Evolutionary conservation across 192 early-diverging fungal species (phyloP), one percentile per base, ranked within the genome.

Genomic region (Endogone sp.): DNA sequence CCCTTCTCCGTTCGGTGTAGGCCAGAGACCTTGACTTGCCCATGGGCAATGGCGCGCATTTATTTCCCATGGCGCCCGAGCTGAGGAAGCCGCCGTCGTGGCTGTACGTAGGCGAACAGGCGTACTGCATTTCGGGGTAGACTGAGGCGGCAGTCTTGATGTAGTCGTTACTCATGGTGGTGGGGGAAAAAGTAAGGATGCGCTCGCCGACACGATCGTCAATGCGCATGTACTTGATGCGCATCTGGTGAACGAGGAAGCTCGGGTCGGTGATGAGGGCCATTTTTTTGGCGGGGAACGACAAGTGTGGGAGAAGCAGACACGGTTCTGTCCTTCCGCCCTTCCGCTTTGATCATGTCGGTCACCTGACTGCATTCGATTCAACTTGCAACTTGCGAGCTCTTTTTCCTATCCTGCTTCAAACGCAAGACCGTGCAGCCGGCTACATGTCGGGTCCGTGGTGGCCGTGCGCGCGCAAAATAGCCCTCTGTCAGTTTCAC

Each of bases 181-280:
- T 77, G 2, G 83, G 64, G 64, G 79, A 80, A 61, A 93, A 92
- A 2, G 87, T 85, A 69, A 93, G 83, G 56, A 93, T 79, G n/a
- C 90, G 89, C 66, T 87, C 88, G 3, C 84, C 90, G 3, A 81
- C 79, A 11, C 87, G 84, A 73, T 93, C 92, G 71, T 90, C 90
- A 16, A 90, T 76, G 22, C 86, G 84, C 56, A 93, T 72, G 72
- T 90, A 90, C 64, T 88, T 85, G 11, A 93, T 81, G n/a, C 91
- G 86, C 57, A 91, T 83, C 71, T 87, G 85, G 72, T 93, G 89
- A 65, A 93, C 84, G 25, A 93, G 78, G 75, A 87, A 93, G 4
- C 84, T 78, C 23, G 89, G 84, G 81, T 92, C 90, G 49, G 85
- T 85, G 23, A 88, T 75, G 31, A 92, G 75, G 31, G 90, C 85